Evolutionary conservation across 2,329 filamentous ascomycete species (phyloP).

Genomic region (Trichoderma oligosporum): DNA sequence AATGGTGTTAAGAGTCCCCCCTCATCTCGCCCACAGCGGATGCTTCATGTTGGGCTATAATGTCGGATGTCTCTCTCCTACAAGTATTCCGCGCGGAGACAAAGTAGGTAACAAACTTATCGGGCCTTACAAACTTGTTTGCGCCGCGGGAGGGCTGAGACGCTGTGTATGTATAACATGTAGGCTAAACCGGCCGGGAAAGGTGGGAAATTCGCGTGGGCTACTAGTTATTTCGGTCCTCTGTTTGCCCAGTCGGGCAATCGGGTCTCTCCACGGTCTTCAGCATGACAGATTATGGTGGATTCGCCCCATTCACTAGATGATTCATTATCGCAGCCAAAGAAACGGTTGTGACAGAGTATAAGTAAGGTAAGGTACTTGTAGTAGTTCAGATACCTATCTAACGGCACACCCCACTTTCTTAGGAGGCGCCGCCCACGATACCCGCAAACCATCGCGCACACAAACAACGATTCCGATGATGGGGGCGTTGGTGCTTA

Average conservation of each 20-base stretch:
- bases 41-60: neutral
- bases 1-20: neutral
- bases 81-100: too few relatives aligned
- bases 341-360: too few relatives aligned
- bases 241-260: conserved; percentile 10
- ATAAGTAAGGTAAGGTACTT: too few relatives aligned
- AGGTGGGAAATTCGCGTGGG: too few relatives aligned
- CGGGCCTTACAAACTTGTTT: neutral
- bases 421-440: neutral
- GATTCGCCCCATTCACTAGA: conserved; percentile 10
- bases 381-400: too few relatives aligned
- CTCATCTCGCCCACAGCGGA: neutral
- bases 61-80: conserved; percentile 5
- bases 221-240: neutral
- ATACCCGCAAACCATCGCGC: conserved; percentile 9
- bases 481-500: conserved; percentile 1
- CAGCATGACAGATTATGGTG: conserved; percentile 1
- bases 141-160: conserved; percentile 1
- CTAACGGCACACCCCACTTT: conserved; percentile 15
- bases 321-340: conserved; percentile 12
- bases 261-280: conserved; percentile 9
- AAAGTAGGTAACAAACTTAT: too few relatives aligned
- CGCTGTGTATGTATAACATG: too few relatives aligned
- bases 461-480: conserved; percentile 4
- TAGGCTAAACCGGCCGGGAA: conserved; percentile 3